Evolutionary conservation across 495 filamentous ascomycete genomes (phyloP).

Genomic region (Penicillium cataractarum): DNA sequence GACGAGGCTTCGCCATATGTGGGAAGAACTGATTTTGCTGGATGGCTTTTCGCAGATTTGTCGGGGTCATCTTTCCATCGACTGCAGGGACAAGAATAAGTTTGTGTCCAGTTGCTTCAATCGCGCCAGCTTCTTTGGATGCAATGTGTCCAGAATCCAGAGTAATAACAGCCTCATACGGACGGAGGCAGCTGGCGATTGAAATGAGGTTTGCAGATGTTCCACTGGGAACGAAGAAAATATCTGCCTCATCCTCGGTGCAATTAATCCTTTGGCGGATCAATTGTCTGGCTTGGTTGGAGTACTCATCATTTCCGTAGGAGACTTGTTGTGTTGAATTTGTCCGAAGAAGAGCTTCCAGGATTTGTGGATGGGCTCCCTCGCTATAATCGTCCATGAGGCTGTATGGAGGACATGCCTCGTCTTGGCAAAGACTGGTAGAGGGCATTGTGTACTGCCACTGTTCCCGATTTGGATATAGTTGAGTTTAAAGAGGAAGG

Average conservation of each 20-base stretch:
- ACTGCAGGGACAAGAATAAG: conserved; percentile 44
- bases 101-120: conserved; percentile 51
- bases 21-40: conserved; percentile 47
- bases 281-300: conserved; percentile 33
- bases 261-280: conserved; percentile 36
- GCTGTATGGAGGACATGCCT: conserved; percentile 40
- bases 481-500: conserved; percentile 1
- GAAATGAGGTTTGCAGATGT: conserved; percentile 49
- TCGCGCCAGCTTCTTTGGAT: conserved; percentile 49
- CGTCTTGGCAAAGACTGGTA: conserved; percentile 36
- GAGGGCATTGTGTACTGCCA: conserved; percentile 26
- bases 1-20: conserved; percentile 47
- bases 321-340: conserved; percentile 45
- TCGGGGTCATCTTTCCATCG: conserved; percentile 45
- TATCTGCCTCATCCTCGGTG: conserved; percentile 42
- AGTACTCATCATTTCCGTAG: conserved; percentile 46
- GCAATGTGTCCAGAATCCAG: conserved; percentile 47
- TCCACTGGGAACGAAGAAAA: conserved; percentile 50
- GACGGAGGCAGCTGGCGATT: conserved; percentile 48
- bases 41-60: conserved; percentile 38
- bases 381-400: conserved; percentile 53
- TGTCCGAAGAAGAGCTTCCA: conserved; percentile 44
- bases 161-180: conserved; percentile 49
- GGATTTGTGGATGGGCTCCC: conserved; percentile 47
- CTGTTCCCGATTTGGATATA: background rate